Conservation (phyloP, 495 filamentous ascomycete species). For the Aspergillus cavernicola region DNA sequence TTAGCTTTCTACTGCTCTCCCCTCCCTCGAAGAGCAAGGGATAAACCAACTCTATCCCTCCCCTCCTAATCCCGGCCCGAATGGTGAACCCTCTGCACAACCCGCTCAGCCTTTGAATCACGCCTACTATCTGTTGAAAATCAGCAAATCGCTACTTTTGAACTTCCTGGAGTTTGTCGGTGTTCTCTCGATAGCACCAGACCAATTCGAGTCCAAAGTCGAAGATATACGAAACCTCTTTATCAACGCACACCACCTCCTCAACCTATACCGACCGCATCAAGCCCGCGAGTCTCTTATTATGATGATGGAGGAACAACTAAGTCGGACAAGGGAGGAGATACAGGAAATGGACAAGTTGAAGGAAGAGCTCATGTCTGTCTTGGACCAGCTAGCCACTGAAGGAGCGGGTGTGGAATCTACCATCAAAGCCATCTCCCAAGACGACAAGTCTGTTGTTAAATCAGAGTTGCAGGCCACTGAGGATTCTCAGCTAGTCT, state of each 20-base stretch:
- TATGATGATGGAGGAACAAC: slow-evolving; percentile 84
- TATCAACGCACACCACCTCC: slow-evolving; percentile 82
- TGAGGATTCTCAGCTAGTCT: slow-evolving; percentile 32
- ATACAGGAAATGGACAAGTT: slow-evolving; percentile 69
- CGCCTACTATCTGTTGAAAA: slow-evolving; percentile 68
- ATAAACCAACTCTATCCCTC: slow-evolving; percentile 67
- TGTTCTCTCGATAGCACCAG: slow-evolving; percentile 60
- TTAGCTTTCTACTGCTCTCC: slow-evolving; percentile 60
- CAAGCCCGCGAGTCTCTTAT: slow-evolving; percentile 91
- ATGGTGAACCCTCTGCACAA: slow-evolving; percentile 36
- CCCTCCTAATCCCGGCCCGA: slow-evolving; percentile 35
- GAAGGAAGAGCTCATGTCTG: slow-evolving; percentile 66
- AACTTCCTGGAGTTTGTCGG: slow-evolving; percentile 81
- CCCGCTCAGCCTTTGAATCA: slow-evolving; percentile 54
- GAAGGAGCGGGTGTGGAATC: slow-evolving; percentile 27
- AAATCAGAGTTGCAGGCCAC: slow-evolving; percentile 12
- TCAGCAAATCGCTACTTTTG: slow-evolving; percentile 77
- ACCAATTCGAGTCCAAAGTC: slow-evolving; percentile 59
- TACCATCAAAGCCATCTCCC: background rate
- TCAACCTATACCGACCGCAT: slow-evolving; percentile 94
- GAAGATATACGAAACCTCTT: slow-evolving; percentile 73
- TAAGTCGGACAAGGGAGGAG: slow-evolving; percentile 70
- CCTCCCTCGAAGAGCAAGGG: slow-evolving; percentile 62
- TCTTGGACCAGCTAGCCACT: slow-evolving; percentile 60
- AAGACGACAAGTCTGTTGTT: slow-evolving; percentile 7